A percentile compares a stretch with the other conserved stretches of the same genome.
Evolutionary conservation across 2,329 filamentous ascomycete genomes (phyloP).

Genomic region (Monilinia aucupariae): DNA sequence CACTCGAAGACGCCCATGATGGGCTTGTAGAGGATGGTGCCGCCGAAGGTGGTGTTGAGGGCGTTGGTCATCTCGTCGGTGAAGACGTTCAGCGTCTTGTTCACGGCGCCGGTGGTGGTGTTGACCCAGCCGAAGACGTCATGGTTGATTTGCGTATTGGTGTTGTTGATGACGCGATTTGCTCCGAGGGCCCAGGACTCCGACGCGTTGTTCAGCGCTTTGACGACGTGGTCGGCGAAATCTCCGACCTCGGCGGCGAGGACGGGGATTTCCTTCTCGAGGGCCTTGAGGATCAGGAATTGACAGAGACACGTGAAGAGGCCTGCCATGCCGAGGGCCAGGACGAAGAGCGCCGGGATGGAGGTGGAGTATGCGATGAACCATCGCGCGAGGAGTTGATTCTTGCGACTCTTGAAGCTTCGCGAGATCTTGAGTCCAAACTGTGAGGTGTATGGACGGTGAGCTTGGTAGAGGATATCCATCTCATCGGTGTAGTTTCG

Average conservation of each 20-base stretch:
- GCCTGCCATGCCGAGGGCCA: conserved; percentile 61
- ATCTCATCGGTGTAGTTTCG: conserved; percentile 65
- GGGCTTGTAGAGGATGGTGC: conserved; percentile 72
- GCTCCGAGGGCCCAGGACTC: conserved; percentile 58
- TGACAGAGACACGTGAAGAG: conserved; percentile 64
- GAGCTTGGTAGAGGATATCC: conserved; percentile 84
- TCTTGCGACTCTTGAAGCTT: conserved; percentile 54
- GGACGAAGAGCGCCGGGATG: conserved; percentile 60
- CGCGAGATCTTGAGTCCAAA: conserved; percentile 66
- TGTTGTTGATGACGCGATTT: conserved; percentile 54
- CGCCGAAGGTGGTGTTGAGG: conserved; percentile 73
- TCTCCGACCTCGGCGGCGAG: conserved; percentile 59
- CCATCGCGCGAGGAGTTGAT: conserved; percentile 62
- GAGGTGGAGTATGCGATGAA: conserved; percentile 64
- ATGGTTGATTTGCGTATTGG: conserved; percentile 70
- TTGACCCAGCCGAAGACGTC: conserved; percentile 84
- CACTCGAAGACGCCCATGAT: conserved; percentile 78
- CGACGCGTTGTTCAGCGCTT: conserved; percentile 58
- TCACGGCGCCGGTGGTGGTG: conserved; percentile 75
- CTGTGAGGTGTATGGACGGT: conserved; percentile 69
- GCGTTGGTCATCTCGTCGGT: conserved; percentile 69
- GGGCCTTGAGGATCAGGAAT: conserved; percentile 55
- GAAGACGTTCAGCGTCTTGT: conserved; percentile 78
- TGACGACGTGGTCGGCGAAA: conserved; percentile 61
- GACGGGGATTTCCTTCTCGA: conserved; percentile 59